phyloP scores from a whole-genome alignment of 2,329 filamentous ascomycete genomes.

The Alternaria gaisen region DNA sequence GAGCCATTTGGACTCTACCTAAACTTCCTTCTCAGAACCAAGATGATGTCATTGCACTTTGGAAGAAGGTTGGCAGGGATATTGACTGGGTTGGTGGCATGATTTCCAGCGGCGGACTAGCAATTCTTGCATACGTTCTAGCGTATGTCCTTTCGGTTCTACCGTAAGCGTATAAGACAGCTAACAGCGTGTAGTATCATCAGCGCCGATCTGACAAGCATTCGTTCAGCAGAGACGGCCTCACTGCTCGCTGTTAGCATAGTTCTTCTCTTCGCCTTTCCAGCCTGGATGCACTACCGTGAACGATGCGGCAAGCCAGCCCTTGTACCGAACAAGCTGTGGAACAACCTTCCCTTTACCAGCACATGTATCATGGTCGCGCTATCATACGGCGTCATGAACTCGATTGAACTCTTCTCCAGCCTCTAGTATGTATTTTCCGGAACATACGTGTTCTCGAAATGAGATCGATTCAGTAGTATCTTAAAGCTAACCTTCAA shows the following conservation, averaged over 20 bases:
- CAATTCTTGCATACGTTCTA: constrained; percentile 35
- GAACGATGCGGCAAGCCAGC: constrained; percentile 26
- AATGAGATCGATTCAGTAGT: too few relatives aligned
- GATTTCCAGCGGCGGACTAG: constrained; percentile 35
- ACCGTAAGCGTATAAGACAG: not conserved
- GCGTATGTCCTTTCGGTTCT: constrained; percentile 26
- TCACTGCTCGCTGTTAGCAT: constrained; percentile 36
- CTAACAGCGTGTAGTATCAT: constrained; percentile 29
- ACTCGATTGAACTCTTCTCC: too few relatives aligned
- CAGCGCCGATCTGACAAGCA: constrained; percentile 34
- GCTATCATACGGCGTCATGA: too few relatives aligned
- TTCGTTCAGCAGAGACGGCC: constrained; percentile 30
- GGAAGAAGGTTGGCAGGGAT: constrained; percentile 28
- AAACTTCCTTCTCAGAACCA: constrained; percentile 22
- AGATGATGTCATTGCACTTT: constrained; percentile 1
- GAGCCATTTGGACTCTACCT: constrained; percentile 42
- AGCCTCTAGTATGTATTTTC: too few relatives aligned
- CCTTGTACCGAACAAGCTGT: constrained; percentile 33
- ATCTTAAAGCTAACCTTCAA: not conserved
- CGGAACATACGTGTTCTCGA: too few relatives aligned
- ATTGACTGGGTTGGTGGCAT: constrained; percentile 43
- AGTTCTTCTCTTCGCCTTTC: constrained; percentile 39
- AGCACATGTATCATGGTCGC: too few relatives aligned
- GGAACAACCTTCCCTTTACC: too few relatives aligned
- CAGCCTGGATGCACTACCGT: constrained; percentile 44